Evolutionary conservation across 176 grass and related monocot species (phyloP).

Genomic region (Areca catechu): DNA sequence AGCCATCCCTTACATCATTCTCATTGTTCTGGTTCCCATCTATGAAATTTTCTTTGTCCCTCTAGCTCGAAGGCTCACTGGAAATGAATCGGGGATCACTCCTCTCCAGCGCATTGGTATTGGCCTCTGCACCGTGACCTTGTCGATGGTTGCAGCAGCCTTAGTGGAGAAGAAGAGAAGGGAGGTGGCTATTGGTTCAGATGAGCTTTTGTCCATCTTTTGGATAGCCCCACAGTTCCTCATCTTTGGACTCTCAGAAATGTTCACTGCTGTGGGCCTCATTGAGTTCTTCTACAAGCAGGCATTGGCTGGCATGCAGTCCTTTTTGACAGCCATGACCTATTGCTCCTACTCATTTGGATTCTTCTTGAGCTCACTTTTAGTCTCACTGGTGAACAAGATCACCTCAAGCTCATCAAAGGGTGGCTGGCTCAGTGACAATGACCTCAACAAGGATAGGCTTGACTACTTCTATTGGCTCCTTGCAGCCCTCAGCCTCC

Average conservation of each 20-base stretch:
- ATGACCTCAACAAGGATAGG: slow-evolving; percentile 22
- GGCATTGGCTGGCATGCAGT: slow-evolving; percentile 8
- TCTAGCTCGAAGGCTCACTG: neutral
- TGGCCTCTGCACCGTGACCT: slow-evolving; percentile 9
- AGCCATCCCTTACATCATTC: slow-evolving; percentile 14
- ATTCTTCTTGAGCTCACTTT: slow-evolving; percentile 13
- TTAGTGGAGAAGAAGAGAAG: slow-evolving; percentile 14
- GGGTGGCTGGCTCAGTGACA: slow-evolving; percentile 17
- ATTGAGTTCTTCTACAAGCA: slow-evolving; percentile 24
- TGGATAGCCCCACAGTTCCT: slow-evolving; percentile 23
- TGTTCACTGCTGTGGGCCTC: slow-evolving; percentile 19
- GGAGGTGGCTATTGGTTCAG: neutral
- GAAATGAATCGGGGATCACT: slow-evolving; percentile 4
- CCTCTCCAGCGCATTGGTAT: slow-evolving; percentile 15
- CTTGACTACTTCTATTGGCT: slow-evolving; percentile 27
- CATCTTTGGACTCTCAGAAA: slow-evolving; percentile 12
- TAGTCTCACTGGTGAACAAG: slow-evolving; percentile 7
- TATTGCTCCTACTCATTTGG: slow-evolving; percentile 23
- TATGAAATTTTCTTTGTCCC: slow-evolving; percentile 16
- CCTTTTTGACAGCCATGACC: slow-evolving; percentile 17
- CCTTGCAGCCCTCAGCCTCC: slow-evolving; percentile 16
- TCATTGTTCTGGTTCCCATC: slow-evolving; percentile 2
- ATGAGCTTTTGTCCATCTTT: neutral
- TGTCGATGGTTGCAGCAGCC: slow-evolving; percentile 11
- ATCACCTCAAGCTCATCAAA: slow-evolving; percentile 9